Evolutionary conservation across 108 stramenopile genomes (phyloP), one percentile per base, ranked within the genome.

Genomic region (Parietichytrium sp.): DNA sequence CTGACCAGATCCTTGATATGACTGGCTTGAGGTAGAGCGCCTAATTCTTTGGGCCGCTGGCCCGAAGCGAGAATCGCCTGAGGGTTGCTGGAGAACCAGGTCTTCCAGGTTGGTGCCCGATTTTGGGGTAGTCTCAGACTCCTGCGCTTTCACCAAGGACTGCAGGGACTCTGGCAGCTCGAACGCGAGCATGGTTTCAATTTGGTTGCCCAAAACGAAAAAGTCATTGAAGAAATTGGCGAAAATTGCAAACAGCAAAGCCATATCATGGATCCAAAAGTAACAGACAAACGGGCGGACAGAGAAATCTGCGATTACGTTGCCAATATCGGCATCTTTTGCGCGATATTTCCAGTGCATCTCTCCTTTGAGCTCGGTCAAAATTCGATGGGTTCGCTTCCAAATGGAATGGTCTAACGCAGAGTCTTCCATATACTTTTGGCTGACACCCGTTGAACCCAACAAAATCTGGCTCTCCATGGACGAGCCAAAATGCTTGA

Each of bases 241-340:
- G 6, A 72, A 42, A 45, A 72, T 45, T 10, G 61, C 29, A 25
- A 33, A 72, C 33, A 72, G 33, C 6, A 72, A 42, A 16, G 61
- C 61, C 61, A 72, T 72, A 45, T 72, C 61, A n/a, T 72, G 61
- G 20, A 72, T 45, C 61, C 61, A 72, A 3, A 72, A 72, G 20
- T 72, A 72, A 36, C 36, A 23, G 29, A 72, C 61, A 27, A 72
- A 45, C 33, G 61, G 61, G 13, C 20, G 42, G 23, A 42, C 61
- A 10, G 61, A 25, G 20, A 72, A 8, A 38, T 13, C 10, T n/a
- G n/a, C n/a, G n/a, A n/a, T n/a, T n/a, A n/a, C n/a, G n/a, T n/a
- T n/a, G n/a, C n/a, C n/a, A n/a, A n/a, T n/a, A n/a, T n/a, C n/a
- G n/a, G n/a, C n/a, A n/a, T n/a, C n/a, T n/a, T n/a, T n/a, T n/a